These are phyloP conservation scores for Tremellales sp. DNA, from an alignment of 1,284 basidiomycete species.

Conservation along the genomic window DNA sequence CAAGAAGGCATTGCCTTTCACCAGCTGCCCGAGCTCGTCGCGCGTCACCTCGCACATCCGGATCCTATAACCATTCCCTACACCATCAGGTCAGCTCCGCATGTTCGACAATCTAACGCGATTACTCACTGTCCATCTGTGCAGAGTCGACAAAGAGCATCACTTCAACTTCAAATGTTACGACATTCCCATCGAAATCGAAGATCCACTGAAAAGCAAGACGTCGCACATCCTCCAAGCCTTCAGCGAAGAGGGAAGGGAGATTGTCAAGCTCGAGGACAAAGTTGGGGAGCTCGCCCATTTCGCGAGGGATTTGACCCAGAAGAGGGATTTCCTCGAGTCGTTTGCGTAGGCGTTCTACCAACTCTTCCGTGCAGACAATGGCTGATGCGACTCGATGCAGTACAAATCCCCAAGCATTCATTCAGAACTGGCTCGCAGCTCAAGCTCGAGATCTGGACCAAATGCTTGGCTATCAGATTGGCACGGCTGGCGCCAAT, in stretches of 20 bases:
- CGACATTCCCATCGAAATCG: conserved; percentile 86
- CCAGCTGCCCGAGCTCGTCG: conserved; percentile 79
- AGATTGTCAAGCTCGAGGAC: conserved; percentile 76
- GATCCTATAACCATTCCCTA: conserved; percentile 86
- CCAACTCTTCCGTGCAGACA: neutral
- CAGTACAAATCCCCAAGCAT: conserved; percentile 51
- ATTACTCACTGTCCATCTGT: neutral
- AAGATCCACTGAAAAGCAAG: conserved; percentile 74
- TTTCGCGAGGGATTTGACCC: conserved; percentile 75
- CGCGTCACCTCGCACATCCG: conserved; percentile 70
- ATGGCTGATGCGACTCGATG: neutral
- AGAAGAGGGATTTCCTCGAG: conserved; percentile 80
- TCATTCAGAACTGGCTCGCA: conserved; percentile 84
- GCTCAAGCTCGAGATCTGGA: conserved; percentile 89
- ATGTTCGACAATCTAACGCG: neutral
- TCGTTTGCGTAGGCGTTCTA: conserved; percentile 60
- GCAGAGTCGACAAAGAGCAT: conserved; percentile 44
- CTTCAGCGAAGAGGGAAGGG: conserved; percentile 61
- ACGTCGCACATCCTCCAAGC: conserved; percentile 71
- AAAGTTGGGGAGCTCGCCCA: conserved; percentile 78
- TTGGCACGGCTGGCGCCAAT: conserved; percentile 59
- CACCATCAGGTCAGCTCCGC: conserved; percentile 44
- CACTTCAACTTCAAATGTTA: conserved; percentile 58
- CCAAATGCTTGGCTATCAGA: conserved; percentile 71
- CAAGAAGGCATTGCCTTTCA: conserved; percentile 67